Conservation (phyloP, 768 basidiomycete species). For the Jaapia argillacea region DNA sequence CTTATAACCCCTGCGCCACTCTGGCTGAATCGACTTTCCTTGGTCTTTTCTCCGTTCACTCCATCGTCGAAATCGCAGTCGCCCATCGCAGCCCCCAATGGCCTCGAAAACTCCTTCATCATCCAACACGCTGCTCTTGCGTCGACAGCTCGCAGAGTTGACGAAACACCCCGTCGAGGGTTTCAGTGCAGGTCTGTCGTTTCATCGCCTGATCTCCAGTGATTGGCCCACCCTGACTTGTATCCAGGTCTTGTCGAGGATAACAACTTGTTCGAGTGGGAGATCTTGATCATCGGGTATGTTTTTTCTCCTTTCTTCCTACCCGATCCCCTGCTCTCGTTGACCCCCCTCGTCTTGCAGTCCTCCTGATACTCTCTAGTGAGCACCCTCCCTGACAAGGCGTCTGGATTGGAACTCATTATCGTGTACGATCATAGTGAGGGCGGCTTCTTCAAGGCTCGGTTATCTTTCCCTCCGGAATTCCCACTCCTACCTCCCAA, state of each 20-base stretch:
- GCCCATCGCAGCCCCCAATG: too few species aligned
- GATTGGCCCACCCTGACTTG: conserved; percentile 21
- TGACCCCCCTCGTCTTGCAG: conserved; percentile 35
- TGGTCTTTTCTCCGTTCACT: too few species aligned
- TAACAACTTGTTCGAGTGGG: conserved; percentile 93
- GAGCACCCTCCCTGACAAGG: conserved; percentile 22
- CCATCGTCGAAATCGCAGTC: too few species aligned
- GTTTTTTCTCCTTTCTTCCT: conserved; percentile 13
- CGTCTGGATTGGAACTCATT: neutral
- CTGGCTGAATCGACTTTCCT: too few species aligned
- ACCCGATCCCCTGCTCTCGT: too few species aligned
- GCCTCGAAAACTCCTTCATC: too few species aligned
- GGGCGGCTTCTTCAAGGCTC: conserved; percentile 92
- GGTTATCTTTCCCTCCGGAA: conserved; percentile 81
- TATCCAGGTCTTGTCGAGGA: conserved; percentile 84
- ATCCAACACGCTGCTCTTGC: conserved; percentile 50
- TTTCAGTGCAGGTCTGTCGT: conserved; percentile 82
- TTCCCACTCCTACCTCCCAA: conserved; percentile 89
- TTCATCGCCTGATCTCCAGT: conserved; percentile 23
- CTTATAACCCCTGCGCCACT: too few species aligned
- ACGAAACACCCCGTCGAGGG: conserved; percentile 92
- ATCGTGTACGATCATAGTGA: conserved; percentile 42
- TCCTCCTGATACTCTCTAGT: conserved; percentile 91
- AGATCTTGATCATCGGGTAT: conserved; percentile 89
- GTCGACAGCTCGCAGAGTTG: conserved; percentile 75